Evolutionary conservation across 805 yeast genomes (phyloP).

Genomic region (Metschnikowia orientalis): DNA sequence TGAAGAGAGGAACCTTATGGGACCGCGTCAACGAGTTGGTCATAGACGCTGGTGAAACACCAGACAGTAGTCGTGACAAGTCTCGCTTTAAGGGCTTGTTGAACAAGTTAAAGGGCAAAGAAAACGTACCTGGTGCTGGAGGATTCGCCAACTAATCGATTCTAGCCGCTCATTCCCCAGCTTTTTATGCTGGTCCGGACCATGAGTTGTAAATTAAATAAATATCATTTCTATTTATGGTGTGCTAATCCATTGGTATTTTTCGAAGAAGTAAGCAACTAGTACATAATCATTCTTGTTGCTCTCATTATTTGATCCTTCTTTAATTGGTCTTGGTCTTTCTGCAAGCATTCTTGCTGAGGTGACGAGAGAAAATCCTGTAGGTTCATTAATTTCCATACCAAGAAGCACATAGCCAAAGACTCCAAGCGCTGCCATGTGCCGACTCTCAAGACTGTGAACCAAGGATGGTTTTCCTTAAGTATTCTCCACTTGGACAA

Average conservation of each 20-base stretch:
- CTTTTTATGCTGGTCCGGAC: too few relatives aligned
- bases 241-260: not conserved
- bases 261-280: not conserved
- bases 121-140: constrained; percentile 72
- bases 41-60: constrained; percentile 38
- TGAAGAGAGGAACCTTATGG: constrained; percentile 47
- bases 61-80: constrained; percentile 56
- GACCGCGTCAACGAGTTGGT: constrained; percentile 54
- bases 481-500: constrained; percentile 40
- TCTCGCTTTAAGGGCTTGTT: constrained; percentile 64
- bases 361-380: constrained; percentile 27
- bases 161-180: too few relatives aligned
- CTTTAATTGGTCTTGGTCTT: constrained; percentile 11
- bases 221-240: too few relatives aligned
- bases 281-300: constrained; percentile 11
- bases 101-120: constrained; percentile 61
- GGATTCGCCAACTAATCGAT: constrained; percentile 37
- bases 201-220: too few relatives aligned
- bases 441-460: constrained; percentile 22
- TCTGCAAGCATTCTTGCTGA: constrained; percentile 9
- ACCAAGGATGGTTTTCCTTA: constrained; percentile 36
- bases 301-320: constrained; percentile 14
- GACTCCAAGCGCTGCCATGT: constrained; percentile 34
- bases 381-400: constrained; percentile 36
- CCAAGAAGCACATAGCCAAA: constrained; percentile 30